Conservation (phyloP, 192 early-diverging fungal genomes). For the Coemansia sp. region DNA sequence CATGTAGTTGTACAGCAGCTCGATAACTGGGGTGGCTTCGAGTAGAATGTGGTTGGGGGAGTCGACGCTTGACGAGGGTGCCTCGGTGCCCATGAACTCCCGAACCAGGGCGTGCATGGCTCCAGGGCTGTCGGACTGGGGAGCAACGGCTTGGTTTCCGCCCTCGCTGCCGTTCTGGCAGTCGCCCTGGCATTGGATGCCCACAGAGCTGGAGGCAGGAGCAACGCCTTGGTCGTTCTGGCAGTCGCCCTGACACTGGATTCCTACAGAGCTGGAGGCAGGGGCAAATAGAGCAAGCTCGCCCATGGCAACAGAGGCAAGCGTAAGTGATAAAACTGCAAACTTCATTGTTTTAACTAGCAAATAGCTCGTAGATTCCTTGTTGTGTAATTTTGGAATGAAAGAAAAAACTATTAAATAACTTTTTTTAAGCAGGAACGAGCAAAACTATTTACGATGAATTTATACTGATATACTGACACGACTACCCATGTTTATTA, state of each 20-base stretch:
- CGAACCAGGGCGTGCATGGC: slow-evolving; percentile 1
- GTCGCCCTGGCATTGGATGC: slow-evolving; percentile 31
- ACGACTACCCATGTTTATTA: background rate
- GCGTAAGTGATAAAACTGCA: slow-evolving; percentile 11
- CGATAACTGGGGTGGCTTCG: slow-evolving; percentile 27
- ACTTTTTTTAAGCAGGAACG: too few relatives aligned
- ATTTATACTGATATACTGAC: too few relatives aligned
- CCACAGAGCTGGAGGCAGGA: background rate
- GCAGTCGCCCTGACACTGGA: slow-evolving; percentile 37
- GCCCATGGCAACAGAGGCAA: slow-evolving; percentile 1
- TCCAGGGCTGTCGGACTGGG: background rate
- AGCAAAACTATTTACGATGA: too few relatives aligned
- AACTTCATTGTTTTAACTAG: slow-evolving; percentile 19
- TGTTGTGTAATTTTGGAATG: too few relatives aligned
- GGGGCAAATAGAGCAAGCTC: slow-evolving; percentile 1
- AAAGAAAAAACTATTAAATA: background rate
- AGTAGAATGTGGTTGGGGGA: slow-evolving; percentile 12
- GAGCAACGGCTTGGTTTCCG: background rate
- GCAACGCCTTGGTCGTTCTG: slow-evolving; percentile 5
- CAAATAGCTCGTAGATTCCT: background rate
- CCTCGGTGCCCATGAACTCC: slow-evolving; percentile 7
- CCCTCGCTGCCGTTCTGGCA: slow-evolving; percentile 15
- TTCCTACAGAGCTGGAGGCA: background rate
- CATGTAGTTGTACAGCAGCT: slow-evolving; percentile 45
- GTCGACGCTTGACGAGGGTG: background rate